Conservation (phyloP, 768 basidiomycete species). For the Xanthoconium purpureum region DNA sequence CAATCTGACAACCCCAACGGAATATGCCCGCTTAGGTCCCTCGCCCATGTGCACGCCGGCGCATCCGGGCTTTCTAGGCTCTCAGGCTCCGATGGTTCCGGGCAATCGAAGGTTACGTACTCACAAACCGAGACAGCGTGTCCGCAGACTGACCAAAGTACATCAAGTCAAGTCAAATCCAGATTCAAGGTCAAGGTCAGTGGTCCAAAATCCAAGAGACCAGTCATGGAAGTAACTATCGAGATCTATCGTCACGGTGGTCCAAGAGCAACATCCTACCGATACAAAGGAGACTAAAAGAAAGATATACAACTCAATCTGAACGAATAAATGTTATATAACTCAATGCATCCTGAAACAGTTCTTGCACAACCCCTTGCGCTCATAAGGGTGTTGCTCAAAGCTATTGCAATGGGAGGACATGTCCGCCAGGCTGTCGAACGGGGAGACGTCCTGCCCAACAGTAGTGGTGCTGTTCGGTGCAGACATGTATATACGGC, state of each 20-base stretch:
- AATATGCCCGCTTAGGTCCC: no score
- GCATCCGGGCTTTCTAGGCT: no score
- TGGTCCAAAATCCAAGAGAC: background rate
- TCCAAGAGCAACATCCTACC: background rate
- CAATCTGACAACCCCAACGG: no score
- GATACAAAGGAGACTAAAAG: constrained; percentile 4
- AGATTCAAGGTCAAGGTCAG: background rate
- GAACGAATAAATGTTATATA: background rate
- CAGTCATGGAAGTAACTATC: background rate
- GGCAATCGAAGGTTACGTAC: no score
- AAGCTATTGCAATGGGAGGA: constrained; percentile 49
- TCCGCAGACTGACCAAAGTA: no score
- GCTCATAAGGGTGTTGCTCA: constrained; percentile 66
- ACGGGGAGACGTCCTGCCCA: constrained; percentile 54
- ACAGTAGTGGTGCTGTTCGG: constrained; percentile 28
- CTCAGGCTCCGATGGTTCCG: no score
- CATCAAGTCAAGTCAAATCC: background rate
- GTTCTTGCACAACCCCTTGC: constrained; percentile 61
- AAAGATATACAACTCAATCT: background rate
- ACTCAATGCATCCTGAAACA: constrained; percentile 54
- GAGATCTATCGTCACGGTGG: background rate
- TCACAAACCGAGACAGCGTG: no score
- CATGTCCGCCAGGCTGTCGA: constrained; percentile 59
- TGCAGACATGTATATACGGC: constrained; percentile 28
- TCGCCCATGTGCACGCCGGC: no score